Base-by-base conservation (phyloP, 495 filamentous ascomycete species). In the Aspergillus asperescens region DNA sequence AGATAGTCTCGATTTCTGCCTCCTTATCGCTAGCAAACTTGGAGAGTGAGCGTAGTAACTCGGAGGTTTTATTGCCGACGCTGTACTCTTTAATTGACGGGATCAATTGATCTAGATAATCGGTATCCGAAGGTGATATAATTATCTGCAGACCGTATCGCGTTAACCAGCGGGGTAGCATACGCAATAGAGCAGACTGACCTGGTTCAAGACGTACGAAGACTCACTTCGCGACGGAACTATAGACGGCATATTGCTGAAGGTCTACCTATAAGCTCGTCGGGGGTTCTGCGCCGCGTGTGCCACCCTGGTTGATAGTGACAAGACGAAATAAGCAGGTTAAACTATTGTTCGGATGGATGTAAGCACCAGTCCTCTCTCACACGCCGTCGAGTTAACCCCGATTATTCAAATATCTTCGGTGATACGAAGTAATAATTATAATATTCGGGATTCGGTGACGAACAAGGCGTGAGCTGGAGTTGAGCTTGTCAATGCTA, bases 31-130 rank as follows among this genome's bases (percentile, higher is more conserved):
- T 81, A 24, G 91, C 86, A 68, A 95, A 91, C 42, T 83, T 81
- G 12, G 83, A 79, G 28, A 99, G 73, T 47, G 84, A 83, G 52
- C 90, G 86, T 44, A 90, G 74, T 38, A 99, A 84, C 46, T 84
- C 80, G 18, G 77, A 74, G 6, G 87, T 84, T 41, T 87, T 81
- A 46, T 84, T 82, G n/a, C 85, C 85, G 42, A 81, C 74, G 41
- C 87, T 85, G 57, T 88, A 89, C 77, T 96, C 90, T 73, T 87
- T 89, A 39, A 99, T 86, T 0, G 90, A 89, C 12, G 90, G 89
- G 18, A 97, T 91, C 46, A 97, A 73, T 65, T 95, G 93, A 62
- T 96, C 92, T 48, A 97, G 83, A 61, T 96, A 96, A 55, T 99
- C 93, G 50, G 82, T 80, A 54, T 97, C 94, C 5, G 89, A 91